Percentiles rank a stretch among this genome's conserved stretches.
Conservation (phyloP, 768 basidiomycete genomes). For the Lyophyllum shimeji region DNA sequence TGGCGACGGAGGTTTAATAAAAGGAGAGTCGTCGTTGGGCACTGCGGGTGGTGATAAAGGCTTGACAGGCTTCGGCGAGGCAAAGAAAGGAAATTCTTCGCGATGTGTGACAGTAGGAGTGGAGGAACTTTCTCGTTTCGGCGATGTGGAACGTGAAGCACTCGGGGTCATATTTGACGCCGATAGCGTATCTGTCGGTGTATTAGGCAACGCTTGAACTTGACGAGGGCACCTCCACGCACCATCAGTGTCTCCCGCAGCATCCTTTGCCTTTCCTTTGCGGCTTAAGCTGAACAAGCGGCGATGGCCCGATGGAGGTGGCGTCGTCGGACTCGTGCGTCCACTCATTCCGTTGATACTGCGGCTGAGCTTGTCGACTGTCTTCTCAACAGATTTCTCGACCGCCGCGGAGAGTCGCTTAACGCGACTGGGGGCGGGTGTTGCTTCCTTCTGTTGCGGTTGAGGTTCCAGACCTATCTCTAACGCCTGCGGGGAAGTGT, state of each 20-base stretch:
- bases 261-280: slow-evolving; percentile 48
- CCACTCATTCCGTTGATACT: slow-evolving; percentile 46
- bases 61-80: slow-evolving; percentile 19
- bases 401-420: slow-evolving; percentile 52
- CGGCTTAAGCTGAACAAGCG: slow-evolving; percentile 58
- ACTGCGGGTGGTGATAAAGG: slow-evolving; percentile 1
- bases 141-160: slow-evolving; percentile 32
- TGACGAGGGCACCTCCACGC: slow-evolving; percentile 7
- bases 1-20: slow-evolving; percentile 76
- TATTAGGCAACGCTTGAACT: slow-evolving; percentile 6
- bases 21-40: slow-evolving; percentile 44
- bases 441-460: slow-evolving; percentile 23
- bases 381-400: slow-evolving; percentile 48
- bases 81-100: slow-evolving; percentile 49
- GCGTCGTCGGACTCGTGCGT: slow-evolving; percentile 26
- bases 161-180: slow-evolving; percentile 30
- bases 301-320: slow-evolving; percentile 38
- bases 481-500: slow-evolving; percentile 33
- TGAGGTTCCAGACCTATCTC: slow-evolving; percentile 25
- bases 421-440: slow-evolving; percentile 43
- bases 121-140: slow-evolving; percentile 12
- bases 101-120: slow-evolving; percentile 18
- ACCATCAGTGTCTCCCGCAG: slow-evolving; percentile 33
- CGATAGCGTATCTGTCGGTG: slow-evolving; percentile 20
- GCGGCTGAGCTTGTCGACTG: slow-evolving; percentile 64